Evolutionary conservation across 352 stramenopile genomes (phyloP).

Genomic region (Phytophthora pisi): DNA sequence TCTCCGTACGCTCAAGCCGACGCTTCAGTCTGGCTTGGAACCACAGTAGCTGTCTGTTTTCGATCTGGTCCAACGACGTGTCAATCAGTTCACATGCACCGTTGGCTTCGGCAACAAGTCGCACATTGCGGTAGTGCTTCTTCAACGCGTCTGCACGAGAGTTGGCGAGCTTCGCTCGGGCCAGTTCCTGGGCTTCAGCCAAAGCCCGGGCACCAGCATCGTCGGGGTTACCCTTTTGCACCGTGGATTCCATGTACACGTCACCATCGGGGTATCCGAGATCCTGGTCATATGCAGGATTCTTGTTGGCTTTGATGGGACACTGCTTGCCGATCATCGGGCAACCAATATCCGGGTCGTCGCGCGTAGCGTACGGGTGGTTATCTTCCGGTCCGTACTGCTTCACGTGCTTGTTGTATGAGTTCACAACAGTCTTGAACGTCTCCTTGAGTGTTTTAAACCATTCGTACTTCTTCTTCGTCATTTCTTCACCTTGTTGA

Average conservation of each 20-base stretch:
- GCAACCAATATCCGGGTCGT: constrained; percentile 83
- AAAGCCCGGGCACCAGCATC: constrained; percentile 73
- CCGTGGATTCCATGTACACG: constrained; percentile 75
- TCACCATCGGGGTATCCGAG: constrained; percentile 84
- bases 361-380: constrained; percentile 87
- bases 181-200: constrained; percentile 69
- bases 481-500: constrained; percentile 92
- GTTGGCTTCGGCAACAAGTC: constrained; percentile 81
- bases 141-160: constrained; percentile 79
- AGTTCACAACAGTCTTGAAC: constrained; percentile 92
- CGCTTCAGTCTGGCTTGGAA: constrained; percentile 82
- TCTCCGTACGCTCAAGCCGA: constrained; percentile 72
- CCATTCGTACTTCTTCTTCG: constrained; percentile 92
- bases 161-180: constrained; percentile 70
- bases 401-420: constrained; percentile 90
- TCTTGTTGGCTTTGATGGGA: constrained; percentile 86
- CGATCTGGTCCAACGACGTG: constrained; percentile 74
- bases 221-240: constrained; percentile 72
- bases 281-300: constrained; percentile 77
- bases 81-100: constrained; percentile 80
- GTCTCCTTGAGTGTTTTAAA: constrained; percentile 93
- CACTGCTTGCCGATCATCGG: constrained; percentile 92
- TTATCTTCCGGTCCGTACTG: constrained; percentile 91
- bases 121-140: constrained; percentile 89
- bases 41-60: constrained; percentile 72